Evolutionary conservation across 106 monocot species (phyloP).

Genomic region (Dioscorea zingiberensis): DNA sequence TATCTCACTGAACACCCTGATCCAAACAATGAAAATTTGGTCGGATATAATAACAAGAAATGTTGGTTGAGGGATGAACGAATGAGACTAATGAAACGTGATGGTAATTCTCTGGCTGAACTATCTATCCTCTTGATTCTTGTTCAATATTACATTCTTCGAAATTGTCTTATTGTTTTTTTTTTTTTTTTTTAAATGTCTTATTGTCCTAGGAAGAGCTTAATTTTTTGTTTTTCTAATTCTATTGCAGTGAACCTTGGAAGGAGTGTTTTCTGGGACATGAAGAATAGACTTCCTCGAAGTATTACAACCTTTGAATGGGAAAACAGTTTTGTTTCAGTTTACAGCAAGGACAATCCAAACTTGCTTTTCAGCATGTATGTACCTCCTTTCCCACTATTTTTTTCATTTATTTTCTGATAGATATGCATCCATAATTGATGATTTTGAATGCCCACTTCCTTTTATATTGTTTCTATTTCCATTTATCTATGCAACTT

Average conservation of each 20-base stretch:
- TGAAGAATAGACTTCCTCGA: constrained; percentile 95
- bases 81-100: constrained; percentile 99
- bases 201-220: neutral
- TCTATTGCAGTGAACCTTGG: constrained; percentile 81
- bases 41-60: constrained; percentile 99
- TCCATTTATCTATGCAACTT: too few relatives aligned
- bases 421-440: neutral
- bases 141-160: too few relatives aligned
- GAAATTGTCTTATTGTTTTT: neutral
- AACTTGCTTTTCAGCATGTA: constrained; percentile 99
- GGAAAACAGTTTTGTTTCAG: constrained; percentile 98
- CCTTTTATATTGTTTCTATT: too few relatives aligned
- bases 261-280: constrained; percentile 99
- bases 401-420: constrained; percentile 3
- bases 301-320: constrained; percentile 99
- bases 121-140: too few relatives aligned
- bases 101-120: constrained; percentile 48
- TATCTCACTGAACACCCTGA: constrained; percentile 98
- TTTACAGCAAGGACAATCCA: constrained; percentile 99
- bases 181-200: neutral
- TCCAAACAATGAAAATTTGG: constrained; percentile 99
- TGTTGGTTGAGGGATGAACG: constrained; percentile 99
- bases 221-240: neutral
- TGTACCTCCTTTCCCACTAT: constrained; percentile 8
- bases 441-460: too few relatives aligned